Evolutionary conservation across 306 rosid genomes (phyloP).

Genomic region (Parietaria judaica): DNA sequence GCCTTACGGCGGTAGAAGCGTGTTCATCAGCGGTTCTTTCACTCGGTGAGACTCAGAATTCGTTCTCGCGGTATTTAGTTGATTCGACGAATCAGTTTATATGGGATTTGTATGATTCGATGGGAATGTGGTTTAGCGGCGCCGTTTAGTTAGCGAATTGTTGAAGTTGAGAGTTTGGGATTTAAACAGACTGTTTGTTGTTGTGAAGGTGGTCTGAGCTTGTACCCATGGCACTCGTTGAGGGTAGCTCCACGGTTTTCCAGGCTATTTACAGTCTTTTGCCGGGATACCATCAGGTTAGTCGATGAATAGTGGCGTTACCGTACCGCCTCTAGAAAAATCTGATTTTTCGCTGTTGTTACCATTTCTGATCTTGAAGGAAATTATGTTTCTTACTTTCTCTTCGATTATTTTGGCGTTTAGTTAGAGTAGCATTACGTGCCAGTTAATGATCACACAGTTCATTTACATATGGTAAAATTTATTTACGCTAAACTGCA

Average conservation of each 20-base stretch:
- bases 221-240: slow-evolving; percentile 80
- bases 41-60: slow-evolving; percentile 38
- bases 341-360: not conserved
- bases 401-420: not conserved
- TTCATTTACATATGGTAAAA: not conserved
- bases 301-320: slow-evolving; percentile 18
- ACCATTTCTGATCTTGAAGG: no score
- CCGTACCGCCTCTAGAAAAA: not conserved
- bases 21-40: slow-evolving; percentile 82
- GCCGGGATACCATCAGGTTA: slow-evolving; percentile 92
- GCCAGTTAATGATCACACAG: not conserved
- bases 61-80: not conserved
- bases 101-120: not conserved
- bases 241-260: slow-evolving; percentile 88
- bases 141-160: slow-evolving; percentile 2
- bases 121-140: slow-evolving; percentile 8
- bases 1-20: slow-evolving; percentile 88
- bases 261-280: slow-evolving; percentile 73
- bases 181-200: not conserved
- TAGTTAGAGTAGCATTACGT: not conserved
- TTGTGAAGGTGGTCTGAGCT: slow-evolving; percentile 86
- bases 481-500: no score
- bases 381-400: not conserved
- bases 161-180: not conserved
- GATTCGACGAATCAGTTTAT: not conserved